Conservation (phyloP, 306 rosid species). For the Abrus pulchellus region DNA sequence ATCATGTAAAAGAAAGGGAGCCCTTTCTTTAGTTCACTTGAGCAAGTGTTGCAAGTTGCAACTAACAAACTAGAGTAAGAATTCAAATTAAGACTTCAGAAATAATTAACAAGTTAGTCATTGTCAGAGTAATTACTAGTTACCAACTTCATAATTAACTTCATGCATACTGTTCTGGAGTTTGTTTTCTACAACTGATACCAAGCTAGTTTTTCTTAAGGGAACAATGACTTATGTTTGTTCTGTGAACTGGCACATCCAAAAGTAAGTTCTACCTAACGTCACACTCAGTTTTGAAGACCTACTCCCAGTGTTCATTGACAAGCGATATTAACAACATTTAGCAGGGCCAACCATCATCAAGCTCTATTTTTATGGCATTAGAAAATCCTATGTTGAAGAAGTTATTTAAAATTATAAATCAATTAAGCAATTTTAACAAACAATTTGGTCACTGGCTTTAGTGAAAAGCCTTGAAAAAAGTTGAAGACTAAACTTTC, state of each 20-base stretch:
- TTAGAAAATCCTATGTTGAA: background rate
- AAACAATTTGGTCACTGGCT: background rate
- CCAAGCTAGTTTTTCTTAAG: background rate
- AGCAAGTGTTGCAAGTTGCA: background rate
- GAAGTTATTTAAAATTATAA: too few species aligned
- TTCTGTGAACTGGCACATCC: background rate
- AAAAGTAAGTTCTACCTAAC: background rate
- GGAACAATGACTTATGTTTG: background rate
- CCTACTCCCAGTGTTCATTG: background rate
- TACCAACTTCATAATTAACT: background rate
- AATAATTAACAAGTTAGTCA: background rate
- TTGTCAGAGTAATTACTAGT: background rate
- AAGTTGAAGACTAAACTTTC: background rate
- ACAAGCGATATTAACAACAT: background rate
- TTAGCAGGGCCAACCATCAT: background rate
- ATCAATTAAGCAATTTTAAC: background rate
- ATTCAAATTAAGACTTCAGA: background rate
- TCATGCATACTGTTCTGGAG: background rate
- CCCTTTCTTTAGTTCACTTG: background rate
- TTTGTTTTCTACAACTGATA: background rate
- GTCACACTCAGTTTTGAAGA: background rate
- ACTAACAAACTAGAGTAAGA: background rate
- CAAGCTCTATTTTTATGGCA: background rate
- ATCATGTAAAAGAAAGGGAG: constrained; percentile 12
- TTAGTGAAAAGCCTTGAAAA: background rate